Base-by-base conservation (phyloP, 305 asterid genomes). In the Fraxinus baroniana region DNA sequence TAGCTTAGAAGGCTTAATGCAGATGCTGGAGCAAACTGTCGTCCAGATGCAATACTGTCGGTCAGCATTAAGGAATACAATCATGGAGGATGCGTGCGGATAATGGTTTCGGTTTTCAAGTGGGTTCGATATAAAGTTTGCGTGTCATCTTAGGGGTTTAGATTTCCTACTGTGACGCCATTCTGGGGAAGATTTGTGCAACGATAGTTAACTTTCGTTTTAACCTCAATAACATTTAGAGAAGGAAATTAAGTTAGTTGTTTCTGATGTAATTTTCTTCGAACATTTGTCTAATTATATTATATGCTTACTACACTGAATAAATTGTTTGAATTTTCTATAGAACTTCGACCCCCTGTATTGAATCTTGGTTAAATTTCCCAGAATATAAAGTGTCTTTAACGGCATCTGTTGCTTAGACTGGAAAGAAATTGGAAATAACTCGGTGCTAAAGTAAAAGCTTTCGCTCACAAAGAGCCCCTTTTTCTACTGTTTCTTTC, bases 211-310 rank as follows among this genome's bases (percentile, higher is more conserved):
- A 18, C 5, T 39, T 26, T 46, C 13, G 15, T 6, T 76, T 18
- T 22, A 44, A 7, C 22, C 68, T 32, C 26, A 13, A 28, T 18
- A 15, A 26, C 30, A 60, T 20, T 49, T 55, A n/a, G 55, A 52
- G 15, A 26, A 26, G 74, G 81, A 46, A 28, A 18, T 76, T 17
- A 2, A 72, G 26, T 30, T 44, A 3, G 28, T 26, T 52, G 15
- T 17, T 76, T 36, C 28, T 33, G 74, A 73, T 82, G 77, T 75
- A 57, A 4, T 22, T 35, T 35, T 33, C 87, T 75, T 60, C 32
- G 30, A 62, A 33, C 70, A 2, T 35, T 9, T 15, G 32, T 28
- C 55, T 62, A 28, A 8, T 82, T 70, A 26, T 36, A 37, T 52
- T 74, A 22, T 60, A 68, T 17, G 64, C 62, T 13, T 15, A 28